A percentile compares a stretch with the other conserved stretches of the same genome.
phyloP scores from a whole-genome alignment of 1,139 yeast genomes.

The Kodamaea arcana region DNA sequence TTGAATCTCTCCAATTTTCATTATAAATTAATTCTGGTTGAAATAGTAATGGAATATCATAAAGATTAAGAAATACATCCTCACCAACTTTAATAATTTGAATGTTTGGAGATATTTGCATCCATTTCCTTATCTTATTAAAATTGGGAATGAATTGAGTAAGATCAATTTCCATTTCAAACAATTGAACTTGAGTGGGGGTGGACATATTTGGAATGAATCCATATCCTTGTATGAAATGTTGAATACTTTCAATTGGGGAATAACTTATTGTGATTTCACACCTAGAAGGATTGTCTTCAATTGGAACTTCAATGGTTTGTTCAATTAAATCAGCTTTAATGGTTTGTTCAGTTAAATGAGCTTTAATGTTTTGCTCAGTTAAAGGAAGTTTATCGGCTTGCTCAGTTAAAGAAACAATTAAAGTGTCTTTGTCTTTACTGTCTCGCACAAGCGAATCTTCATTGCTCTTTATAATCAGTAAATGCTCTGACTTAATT shows the following conservation, averaged over 20 bases:
- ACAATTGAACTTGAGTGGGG: slow-evolving; percentile 5
- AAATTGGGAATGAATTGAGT: slow-evolving; percentile 7
- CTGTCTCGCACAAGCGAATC: too few relatives aligned
- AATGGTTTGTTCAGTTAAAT: too few relatives aligned
- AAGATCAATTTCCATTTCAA: slow-evolving; percentile 8
- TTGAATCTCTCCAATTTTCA: slow-evolving; percentile 12
- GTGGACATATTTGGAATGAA: slow-evolving; percentile 39
- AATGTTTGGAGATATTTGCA: slow-evolving; percentile 15
- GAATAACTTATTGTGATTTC: slow-evolving; percentile 51
- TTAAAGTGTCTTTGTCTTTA: too few relatives aligned
- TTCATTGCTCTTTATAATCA: too few relatives aligned
- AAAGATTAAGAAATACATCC: slow-evolving; percentile 10
- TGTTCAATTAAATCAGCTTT: too few relatives aligned
- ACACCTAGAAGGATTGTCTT: slow-evolving; percentile 7
- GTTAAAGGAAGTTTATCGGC: too few relatives aligned
- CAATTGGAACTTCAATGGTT: too few relatives aligned
- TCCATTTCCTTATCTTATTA: slow-evolving; percentile 15
- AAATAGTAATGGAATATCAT: slow-evolving; percentile 15
- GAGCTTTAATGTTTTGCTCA: too few relatives aligned
- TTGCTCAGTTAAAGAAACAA: too few relatives aligned
- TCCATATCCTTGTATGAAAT: slow-evolving; percentile 54
- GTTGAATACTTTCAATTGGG: slow-evolving; percentile 41
- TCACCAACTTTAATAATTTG: slow-evolving; percentile 7
- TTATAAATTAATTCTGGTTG: slow-evolving; percentile 15
- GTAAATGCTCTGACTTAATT: slow-evolving; percentile 20